Conservation (phyloP, 371 early-diverging fungal species). For the Mucor piriformis region DNA sequence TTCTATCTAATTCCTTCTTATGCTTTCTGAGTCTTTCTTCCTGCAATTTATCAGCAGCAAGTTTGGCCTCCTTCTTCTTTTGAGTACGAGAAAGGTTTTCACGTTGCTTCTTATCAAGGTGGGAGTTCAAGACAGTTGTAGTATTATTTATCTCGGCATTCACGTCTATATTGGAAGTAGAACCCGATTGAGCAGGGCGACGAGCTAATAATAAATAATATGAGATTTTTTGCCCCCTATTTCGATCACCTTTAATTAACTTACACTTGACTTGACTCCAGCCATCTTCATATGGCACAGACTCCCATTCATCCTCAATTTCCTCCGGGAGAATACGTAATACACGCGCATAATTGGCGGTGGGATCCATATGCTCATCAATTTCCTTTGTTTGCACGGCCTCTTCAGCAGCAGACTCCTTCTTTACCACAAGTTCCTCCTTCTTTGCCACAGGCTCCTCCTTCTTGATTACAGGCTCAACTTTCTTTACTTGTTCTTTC, state of each 20-base stretch:
- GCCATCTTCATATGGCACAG: conserved; percentile 43
- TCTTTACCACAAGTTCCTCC: background rate
- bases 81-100: conserved; percentile 48
- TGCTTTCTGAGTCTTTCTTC: conserved; percentile 55
- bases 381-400: conserved; percentile 28
- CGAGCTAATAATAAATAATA: conserved; percentile 2
- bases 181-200: background rate
- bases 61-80: conserved; percentile 50
- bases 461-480: background rate
- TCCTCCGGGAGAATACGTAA: conserved; percentile 44
- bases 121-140: background rate
- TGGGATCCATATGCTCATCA: conserved; percentile 50
- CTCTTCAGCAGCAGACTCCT: background rate
- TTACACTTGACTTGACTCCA: conserved; percentile 38
- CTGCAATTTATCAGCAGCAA: conserved; percentile 42
- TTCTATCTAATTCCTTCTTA: conserved; percentile 42
- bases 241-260: background rate
- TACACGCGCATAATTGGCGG: conserved; percentile 41
- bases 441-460: conserved; percentile 2
- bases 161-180: background rate
- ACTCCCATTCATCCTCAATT: conserved; percentile 31
- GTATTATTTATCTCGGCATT: background rate
- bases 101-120: conserved; percentile 55
- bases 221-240: background rate
- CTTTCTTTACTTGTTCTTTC: conserved; percentile 21